Base-by-base conservation (phyloP, 345 rosid species). In the Draba incana region DNA sequence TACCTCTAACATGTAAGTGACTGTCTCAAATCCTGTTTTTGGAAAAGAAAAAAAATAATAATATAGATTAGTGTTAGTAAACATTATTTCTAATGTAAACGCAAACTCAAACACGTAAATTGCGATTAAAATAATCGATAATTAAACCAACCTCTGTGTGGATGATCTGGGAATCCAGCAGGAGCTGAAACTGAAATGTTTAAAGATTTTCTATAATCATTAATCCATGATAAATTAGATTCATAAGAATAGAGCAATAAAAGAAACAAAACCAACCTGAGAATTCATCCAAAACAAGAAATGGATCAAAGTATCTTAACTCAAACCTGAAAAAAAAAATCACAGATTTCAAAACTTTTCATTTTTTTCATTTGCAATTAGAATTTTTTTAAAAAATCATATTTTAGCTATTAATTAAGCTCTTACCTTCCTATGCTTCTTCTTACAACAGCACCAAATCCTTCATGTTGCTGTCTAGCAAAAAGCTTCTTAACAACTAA, bases 1-100 rank as follows among this genome's bases (percentile, higher is more conserved):
- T 87, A 92, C 98, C 98, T 92, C 92, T 58, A 92, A 61, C 97
- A 92, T 90, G 71, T 92, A 92, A 62, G 97, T 92, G 48, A 92
- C 97, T 1, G 98, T 92, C 78, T 92, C 98, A 73, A 92, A 92
- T 38, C 98, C 98, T 92, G 90, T 63, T 89, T 62, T 37, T 28
- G 24, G 24, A 56, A 14, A 25, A n/a, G 0, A 4, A 37, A 24
- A 15, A 47, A 1, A 20, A 39, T n/a, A 13, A 14, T 23, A 44
- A 5, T 9, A 37, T 38, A 37, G 45, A 15, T 37, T 16, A 37
- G 15, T 4, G 10, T 2, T 33, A 10, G 30, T 30, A 30, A 47
- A 15, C 9, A 44, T 61, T 35, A 3, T 10, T 28, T 27, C 2
- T 30, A 9, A 16, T 48, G 58, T 69, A 51, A 59, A 63, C 33